phyloP scores from a whole-genome alignment of 1,139 yeast genomes.

The Pichia sp. region DNA sequence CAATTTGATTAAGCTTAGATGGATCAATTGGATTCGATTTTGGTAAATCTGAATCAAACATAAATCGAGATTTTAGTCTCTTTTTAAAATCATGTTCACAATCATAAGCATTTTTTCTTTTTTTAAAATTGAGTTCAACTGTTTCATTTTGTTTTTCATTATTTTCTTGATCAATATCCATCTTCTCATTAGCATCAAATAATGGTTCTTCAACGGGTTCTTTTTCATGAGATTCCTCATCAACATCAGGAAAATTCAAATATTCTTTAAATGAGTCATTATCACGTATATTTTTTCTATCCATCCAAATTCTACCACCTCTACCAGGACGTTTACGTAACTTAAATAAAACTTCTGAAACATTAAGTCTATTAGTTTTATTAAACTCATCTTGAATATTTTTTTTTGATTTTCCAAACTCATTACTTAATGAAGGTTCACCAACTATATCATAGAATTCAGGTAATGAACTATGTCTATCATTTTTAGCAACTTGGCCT shows the following conservation, averaged over 20 bases:
- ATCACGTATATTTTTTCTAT: slow-evolving; percentile 48
- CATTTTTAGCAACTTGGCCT: slow-evolving; percentile 28
- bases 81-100: slow-evolving; percentile 45
- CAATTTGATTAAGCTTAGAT: slow-evolving; percentile 67
- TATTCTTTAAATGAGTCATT: slow-evolving; percentile 37
- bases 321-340: slow-evolving; percentile 75
- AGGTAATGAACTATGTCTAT: slow-evolving; percentile 35
- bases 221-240: slow-evolving; percentile 29
- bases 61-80: slow-evolving; percentile 67
- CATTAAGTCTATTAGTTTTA: slow-evolving; percentile 37
- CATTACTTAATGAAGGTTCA: slow-evolving; percentile 26
- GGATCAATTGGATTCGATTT: slow-evolving; percentile 61
- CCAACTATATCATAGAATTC: slow-evolving; percentile 46
- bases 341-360: slow-evolving; percentile 55
- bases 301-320: slow-evolving; percentile 64
- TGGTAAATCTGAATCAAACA: slow-evolving; percentile 61
- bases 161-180: slow-evolving; percentile 17
- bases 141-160: slow-evolving; percentile 18
- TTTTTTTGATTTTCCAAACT: slow-evolving; percentile 14
- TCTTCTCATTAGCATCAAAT: slow-evolving; percentile 7
- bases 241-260: slow-evolving; percentile 26
- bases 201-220: slow-evolving; percentile 25
- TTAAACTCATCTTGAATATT: slow-evolving; percentile 21
- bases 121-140: slow-evolving; percentile 19
- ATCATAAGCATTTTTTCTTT: slow-evolving; percentile 45